Conservation (phyloP, 257 asterid genomes). For the Solanum pennellii region DNA sequence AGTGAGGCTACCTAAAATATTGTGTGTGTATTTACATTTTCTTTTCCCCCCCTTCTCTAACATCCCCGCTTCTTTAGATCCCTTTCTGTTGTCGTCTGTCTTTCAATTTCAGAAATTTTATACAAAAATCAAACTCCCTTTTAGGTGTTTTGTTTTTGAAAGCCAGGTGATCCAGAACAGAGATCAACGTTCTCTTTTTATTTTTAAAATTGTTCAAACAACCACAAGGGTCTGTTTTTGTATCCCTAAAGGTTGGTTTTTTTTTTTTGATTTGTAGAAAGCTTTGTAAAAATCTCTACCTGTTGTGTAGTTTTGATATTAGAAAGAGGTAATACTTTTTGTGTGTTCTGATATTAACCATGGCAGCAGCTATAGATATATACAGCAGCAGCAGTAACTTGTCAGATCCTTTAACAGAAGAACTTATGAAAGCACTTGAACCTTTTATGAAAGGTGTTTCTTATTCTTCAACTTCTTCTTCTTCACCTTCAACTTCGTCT, state of each 20-base stretch:
- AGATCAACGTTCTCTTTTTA: conserved; percentile 25
- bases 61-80: conserved; percentile 85
- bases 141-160: conserved; percentile 33
- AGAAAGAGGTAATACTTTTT: conserved; percentile 15
- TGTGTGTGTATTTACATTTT: conserved; percentile 14
- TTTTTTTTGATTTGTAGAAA: conserved; percentile 1
- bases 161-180: conserved; percentile 94
- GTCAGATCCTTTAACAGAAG: conserved; percentile 66
- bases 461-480: neutral
- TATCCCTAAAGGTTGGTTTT: conserved; percentile 26
- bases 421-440: conserved; percentile 80
- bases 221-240: conserved; percentile 47
- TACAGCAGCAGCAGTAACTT: conserved; percentile 28
- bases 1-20: conserved; percentile 32
- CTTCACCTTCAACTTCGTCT: neutral
- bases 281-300: neutral
- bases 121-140: conserved; percentile 10
- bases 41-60: conserved; percentile 27
- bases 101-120: conserved; percentile 26
- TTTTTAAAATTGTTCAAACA: neutral
- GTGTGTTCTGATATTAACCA: conserved; percentile 1
- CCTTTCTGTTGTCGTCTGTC: conserved; percentile 90
- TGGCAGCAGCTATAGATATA: conserved; percentile 59
- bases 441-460: conserved; percentile 74
- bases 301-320: conserved; percentile 32